Evolutionary conservation across 2,329 filamentous ascomycete genomes (phyloP).

Genomic region (Pseudopyricularia cyperi): DNA sequence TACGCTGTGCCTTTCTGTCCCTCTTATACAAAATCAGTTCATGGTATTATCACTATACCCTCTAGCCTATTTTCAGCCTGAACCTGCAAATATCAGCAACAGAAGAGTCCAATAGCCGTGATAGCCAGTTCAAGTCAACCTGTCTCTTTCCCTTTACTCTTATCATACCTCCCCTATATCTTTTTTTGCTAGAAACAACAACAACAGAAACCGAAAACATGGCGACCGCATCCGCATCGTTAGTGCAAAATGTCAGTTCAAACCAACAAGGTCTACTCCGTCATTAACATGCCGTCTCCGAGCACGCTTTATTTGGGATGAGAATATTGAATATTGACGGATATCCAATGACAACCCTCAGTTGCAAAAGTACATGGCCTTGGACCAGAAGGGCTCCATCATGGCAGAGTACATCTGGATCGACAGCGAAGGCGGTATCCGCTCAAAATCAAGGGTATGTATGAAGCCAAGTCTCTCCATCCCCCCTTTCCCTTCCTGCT

Average conservation of each 20-base stretch:
- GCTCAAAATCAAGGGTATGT: conserved; percentile 93
- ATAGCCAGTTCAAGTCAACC: too few species aligned
- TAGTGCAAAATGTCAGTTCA: not conserved
- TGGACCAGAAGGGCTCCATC: conserved; percentile 77
- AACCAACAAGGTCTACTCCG: too few species aligned
- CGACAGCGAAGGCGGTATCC: conserved; percentile 67
- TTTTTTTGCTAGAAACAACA: not conserved
- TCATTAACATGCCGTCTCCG: not conserved
- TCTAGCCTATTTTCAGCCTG: too few species aligned
- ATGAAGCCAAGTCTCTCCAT: not conserved
- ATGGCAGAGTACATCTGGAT: conserved; percentile 74
- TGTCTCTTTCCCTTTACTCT: too few species aligned
- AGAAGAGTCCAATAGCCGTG: too few species aligned
- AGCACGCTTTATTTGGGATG: not conserved
- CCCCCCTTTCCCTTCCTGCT: not conserved
- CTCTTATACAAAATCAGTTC: too few species aligned
- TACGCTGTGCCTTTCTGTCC: too few species aligned
- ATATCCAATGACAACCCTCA: conserved; percentile 21
- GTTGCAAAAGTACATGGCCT: conserved; percentile 84
- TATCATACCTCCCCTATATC: not conserved
- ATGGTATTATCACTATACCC: too few species aligned
- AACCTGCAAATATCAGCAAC: too few species aligned
- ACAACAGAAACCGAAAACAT: not conserved
- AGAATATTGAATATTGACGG: not conserved
- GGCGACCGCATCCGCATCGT: conserved; percentile 1